Evolutionary conservation across 805 yeast species (phyloP), one percentile per base, ranked within the genome.

Genomic region (Deakozyma indianensis): DNA sequence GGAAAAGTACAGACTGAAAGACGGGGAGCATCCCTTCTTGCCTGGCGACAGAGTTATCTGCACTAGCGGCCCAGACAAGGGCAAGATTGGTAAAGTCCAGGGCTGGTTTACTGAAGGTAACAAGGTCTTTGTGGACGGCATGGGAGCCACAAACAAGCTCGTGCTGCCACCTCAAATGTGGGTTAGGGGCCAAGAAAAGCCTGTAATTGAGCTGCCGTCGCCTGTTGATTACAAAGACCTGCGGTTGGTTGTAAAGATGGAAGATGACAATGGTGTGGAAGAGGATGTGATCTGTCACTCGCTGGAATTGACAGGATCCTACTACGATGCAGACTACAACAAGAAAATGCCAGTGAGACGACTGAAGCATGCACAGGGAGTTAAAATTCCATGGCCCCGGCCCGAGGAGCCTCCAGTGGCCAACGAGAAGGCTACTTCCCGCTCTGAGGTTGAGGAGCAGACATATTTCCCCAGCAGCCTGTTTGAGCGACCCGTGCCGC

Each of bases 371-470:
- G 79, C 81, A 54, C 75, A 73, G 38, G 73, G 77, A 44, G 66
- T 85, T 45, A 74, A 78, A 22, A 78, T 88, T 43, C 96, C 96
- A 45, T 90, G 95, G 94, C 96, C 96, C 32, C 73, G 75, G 53
- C 88, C 92, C 1, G 77, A 70, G 27, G 60, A 60, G 21, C 52
- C 58, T 4, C 65, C 68, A 0, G 74, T 74, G 50, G 86, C 79
- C 51, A 79, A 78, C 43, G 64, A 58, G 24, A 67, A 75, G 51
- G 74, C 79, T 2, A 83, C 94, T 1, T 59, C 63, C 3, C 71
- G 73, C 23, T 74, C 68, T 7, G 62, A 66, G 1, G 86, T 75
- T 2, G 74, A 78, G 50, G 83, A 77, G 54, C 80, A 86, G 60
- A 78, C 96, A 3, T 83, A 70, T 61, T 81, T 76, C 62, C 80